Conservation (phyloP, 2,329 filamentous ascomycete species). For the Hypomyces rosellus region DNA sequence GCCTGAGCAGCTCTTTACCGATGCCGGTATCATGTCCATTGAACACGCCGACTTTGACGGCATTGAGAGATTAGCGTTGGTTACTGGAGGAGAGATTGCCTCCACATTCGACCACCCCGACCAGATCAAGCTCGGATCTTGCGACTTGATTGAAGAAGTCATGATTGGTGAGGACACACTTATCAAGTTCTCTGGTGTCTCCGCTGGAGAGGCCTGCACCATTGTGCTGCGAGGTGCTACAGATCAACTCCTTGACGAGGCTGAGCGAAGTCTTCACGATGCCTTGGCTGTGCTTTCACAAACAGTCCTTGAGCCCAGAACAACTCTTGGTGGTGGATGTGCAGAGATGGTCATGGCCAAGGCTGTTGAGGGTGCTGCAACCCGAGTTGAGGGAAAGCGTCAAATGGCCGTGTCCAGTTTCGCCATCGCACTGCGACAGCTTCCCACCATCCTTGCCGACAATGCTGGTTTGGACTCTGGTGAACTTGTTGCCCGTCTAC, state of each 20-base stretch:
- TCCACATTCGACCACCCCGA: slow-evolving; percentile 98
- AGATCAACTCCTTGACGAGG: slow-evolving; percentile 93
- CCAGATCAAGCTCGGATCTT: slow-evolving; percentile 90
- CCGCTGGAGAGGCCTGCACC: slow-evolving; percentile 89
- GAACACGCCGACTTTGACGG: slow-evolving; percentile 99
- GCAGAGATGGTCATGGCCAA: slow-evolving; percentile 99
- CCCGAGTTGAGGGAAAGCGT: slow-evolving; percentile 94
- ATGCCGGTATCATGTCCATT: slow-evolving; percentile 96
- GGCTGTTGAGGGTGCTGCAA: slow-evolving; percentile 87
- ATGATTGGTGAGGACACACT: slow-evolving; percentile 97
- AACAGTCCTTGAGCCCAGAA: slow-evolving; percentile 89
- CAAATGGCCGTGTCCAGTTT: slow-evolving; percentile 90
- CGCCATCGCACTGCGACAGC: slow-evolving; percentile 78
- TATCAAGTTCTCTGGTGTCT: slow-evolving; percentile 95
- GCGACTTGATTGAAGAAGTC: slow-evolving; percentile 93
- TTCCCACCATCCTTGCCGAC: slow-evolving; percentile 94
- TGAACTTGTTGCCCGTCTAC: slow-evolving; percentile 83
- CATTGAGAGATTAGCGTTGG: slow-evolving; percentile 87
- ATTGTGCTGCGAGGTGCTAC: slow-evolving; percentile 94
- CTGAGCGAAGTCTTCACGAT: slow-evolving; percentile 92
- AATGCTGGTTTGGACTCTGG: slow-evolving; percentile 95
- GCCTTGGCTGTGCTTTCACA: slow-evolving; percentile 93
- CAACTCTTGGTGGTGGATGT: slow-evolving; percentile 90
- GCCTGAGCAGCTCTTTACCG: slow-evolving; percentile 97
- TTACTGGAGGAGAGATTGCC: slow-evolving; percentile 94